These are phyloP conservation scores for Dothistroma pini DNA, from an alignment of 2,329 filamentous ascomycete genomes.

Conservation along the genomic window DNA sequence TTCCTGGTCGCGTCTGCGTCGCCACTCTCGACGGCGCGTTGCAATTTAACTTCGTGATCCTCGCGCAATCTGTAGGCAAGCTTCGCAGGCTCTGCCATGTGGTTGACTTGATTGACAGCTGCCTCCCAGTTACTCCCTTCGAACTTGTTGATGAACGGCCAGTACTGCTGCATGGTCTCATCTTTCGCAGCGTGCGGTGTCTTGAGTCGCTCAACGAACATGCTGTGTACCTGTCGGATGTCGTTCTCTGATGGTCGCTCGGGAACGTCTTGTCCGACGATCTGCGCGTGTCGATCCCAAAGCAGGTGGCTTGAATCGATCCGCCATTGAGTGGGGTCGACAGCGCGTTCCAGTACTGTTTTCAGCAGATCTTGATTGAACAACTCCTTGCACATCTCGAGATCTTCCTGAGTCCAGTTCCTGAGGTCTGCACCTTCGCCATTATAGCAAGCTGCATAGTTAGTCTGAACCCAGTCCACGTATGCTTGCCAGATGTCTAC, in stretches of 20 bases:
- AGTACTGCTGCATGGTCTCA: conserved; percentile 70
- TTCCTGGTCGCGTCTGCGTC: conserved; percentile 56
- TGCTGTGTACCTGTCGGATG: conserved; percentile 61
- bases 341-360: conserved; percentile 67
- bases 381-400: conserved; percentile 63
- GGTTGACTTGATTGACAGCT: conserved; percentile 66
- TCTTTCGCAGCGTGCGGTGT: conserved; percentile 74
- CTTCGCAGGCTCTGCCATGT: conserved; percentile 61
- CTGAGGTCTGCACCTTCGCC: conserved; percentile 46
- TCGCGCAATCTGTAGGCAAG: conserved; percentile 57
- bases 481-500: conserved; percentile 72
- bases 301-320: conserved; percentile 72
- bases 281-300: conserved; percentile 70
- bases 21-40: conserved; percentile 54
- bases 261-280: conserved; percentile 66
- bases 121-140: conserved; percentile 63
- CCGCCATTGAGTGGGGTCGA: conserved; percentile 68
- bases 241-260: conserved; percentile 53
- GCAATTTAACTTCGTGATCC: conserved; percentile 63
- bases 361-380: conserved; percentile 67
- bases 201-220: conserved; percentile 67
- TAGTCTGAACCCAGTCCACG: conserved; percentile 71
- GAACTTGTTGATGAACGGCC: conserved; percentile 68
- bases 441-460: conserved; percentile 63
- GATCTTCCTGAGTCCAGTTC: conserved; percentile 62